A percentile compares a stretch with the other conserved stretches of the same genome.
Conservation (phyloP, 345 rosid species). For the Reutealis trisperma region DNA sequence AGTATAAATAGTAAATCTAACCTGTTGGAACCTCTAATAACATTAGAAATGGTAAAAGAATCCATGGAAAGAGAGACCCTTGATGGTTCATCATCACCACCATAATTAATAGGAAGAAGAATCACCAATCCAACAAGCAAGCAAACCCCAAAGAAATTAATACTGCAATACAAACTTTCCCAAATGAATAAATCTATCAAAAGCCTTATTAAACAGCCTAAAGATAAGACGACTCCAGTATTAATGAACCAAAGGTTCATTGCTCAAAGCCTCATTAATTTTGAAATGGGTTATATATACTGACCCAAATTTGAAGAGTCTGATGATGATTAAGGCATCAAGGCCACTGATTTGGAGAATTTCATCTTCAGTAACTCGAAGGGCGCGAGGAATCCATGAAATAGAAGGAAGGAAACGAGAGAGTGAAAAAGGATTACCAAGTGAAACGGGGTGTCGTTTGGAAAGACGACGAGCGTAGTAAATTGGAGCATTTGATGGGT, state of each 20-base stretch:
- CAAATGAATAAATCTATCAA: neutral
- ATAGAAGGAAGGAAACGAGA: conserved; percentile 74
- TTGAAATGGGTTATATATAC: neutral
- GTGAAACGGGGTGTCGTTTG: conserved; percentile 28
- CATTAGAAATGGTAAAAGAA: conserved; percentile 70
- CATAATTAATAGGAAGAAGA: conserved; percentile 76
- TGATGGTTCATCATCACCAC: conserved; percentile 48
- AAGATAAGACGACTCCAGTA: too few species aligned
- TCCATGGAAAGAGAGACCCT: conserved; percentile 49
- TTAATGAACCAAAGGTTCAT: too few species aligned
- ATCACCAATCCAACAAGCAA: conserved; percentile 62
- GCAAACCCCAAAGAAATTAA: conserved; percentile 68
- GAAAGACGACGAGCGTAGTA: conserved; percentile 85
- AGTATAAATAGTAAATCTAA: conserved; percentile 14
- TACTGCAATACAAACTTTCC: conserved; percentile 40
- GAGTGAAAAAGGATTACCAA: conserved; percentile 38
- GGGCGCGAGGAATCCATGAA: conserved; percentile 80
- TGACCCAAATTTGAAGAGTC: conserved; percentile 91
- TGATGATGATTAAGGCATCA: conserved; percentile 71
- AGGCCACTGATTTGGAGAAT: conserved; percentile 64
- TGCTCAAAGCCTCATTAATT: neutral
- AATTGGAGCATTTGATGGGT: conserved; percentile 67
- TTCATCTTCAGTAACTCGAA: conserved; percentile 70
- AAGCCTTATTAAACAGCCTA: too few species aligned
- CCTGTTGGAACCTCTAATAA: conserved; percentile 74